A percentile compares a stretch with the other conserved stretches of the same genome.
Conservation (phyloP, 2,329 filamentous ascomycete species). For the Alternaria hordeiaustralica region DNA sequence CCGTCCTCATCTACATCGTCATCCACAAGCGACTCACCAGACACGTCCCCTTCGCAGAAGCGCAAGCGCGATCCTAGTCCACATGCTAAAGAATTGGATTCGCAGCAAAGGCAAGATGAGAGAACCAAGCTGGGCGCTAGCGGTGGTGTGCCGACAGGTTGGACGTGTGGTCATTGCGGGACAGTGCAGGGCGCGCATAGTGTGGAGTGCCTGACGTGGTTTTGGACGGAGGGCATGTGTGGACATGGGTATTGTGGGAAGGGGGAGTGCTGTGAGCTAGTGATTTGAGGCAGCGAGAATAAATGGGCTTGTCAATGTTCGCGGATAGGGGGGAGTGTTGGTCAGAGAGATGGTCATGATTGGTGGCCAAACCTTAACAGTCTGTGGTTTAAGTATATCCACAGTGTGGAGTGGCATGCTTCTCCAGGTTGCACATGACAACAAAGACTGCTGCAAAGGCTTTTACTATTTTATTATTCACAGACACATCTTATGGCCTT, state of each 20-base stretch:
- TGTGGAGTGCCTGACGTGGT: neutral
- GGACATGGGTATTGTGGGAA: neutral
- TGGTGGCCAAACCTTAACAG: too few species aligned
- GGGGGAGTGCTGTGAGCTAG: neutral
- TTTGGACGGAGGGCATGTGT: neutral
- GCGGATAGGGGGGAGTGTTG: too few species aligned
- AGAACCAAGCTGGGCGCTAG: fast-evolving
- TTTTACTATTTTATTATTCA: too few species aligned
- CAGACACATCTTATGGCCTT: too few species aligned
- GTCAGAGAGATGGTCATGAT: too few species aligned
- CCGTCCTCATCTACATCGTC: neutral
- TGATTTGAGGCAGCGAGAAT: too few species aligned
- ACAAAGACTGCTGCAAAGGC: too few species aligned
- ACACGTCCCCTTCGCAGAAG: fast-evolving
- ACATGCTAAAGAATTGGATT: fast-evolving
- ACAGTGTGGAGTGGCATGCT: too few species aligned
- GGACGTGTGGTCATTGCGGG: neutral
- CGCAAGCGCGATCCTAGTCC: neutral
- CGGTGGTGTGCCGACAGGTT: neutral
- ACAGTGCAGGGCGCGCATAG: neutral
- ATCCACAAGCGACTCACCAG: neutral
- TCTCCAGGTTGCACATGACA: too few species aligned
- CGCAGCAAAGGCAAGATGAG: neutral
- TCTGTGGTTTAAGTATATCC: too few species aligned
- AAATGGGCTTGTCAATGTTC: too few species aligned